Conservation (phyloP, 1,284 basidiomycete genomes). For the Acaromyces ingoldii region DNA sequence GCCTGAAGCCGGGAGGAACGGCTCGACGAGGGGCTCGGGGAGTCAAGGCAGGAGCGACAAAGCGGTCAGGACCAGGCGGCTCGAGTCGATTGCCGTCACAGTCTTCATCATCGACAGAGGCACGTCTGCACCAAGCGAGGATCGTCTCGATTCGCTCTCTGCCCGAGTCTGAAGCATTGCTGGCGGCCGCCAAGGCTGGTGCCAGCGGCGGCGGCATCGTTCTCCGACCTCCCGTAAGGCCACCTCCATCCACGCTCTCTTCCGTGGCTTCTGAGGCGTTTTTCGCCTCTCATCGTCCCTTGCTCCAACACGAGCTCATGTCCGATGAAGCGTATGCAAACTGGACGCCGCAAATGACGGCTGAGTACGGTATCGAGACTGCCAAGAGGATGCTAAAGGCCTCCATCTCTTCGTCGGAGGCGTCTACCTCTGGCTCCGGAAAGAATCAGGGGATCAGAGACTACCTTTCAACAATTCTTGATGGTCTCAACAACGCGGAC, state of each 20-base stretch:
- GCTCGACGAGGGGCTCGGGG: too few species aligned
- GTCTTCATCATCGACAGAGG: neutral
- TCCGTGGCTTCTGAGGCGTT: constrained; percentile 32
- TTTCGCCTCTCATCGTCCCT: constrained; percentile 26
- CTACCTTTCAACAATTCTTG: too few species aligned
- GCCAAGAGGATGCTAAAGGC: too few species aligned
- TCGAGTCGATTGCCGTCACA: neutral
- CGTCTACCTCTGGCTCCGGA: too few species aligned
- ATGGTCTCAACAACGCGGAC: too few species aligned
- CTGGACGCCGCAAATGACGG: too few species aligned
- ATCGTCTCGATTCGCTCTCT: neutral
- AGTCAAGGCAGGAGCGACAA: too few species aligned
- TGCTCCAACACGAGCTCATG: constrained; percentile 40
- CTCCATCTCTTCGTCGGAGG: too few species aligned
- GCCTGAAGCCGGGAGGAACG: too few species aligned
- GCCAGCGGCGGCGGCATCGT: neutral
- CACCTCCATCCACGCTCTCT: constrained; percentile 25
- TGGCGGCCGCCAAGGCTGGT: neutral
- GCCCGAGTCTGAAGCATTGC: neutral
- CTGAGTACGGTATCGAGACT: too few species aligned
- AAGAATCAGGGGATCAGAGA: too few species aligned
- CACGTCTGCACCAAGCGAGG: neutral
- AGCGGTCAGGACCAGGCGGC: neutral
- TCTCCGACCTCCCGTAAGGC: constrained; percentile 14
- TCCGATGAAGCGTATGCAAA: too few species aligned